Evolutionary conservation across 2,329 filamentous ascomycete species (phyloP), one percentile per base, ranked within the genome.

Genomic region (Pseudogymnoascus sp.): DNA sequence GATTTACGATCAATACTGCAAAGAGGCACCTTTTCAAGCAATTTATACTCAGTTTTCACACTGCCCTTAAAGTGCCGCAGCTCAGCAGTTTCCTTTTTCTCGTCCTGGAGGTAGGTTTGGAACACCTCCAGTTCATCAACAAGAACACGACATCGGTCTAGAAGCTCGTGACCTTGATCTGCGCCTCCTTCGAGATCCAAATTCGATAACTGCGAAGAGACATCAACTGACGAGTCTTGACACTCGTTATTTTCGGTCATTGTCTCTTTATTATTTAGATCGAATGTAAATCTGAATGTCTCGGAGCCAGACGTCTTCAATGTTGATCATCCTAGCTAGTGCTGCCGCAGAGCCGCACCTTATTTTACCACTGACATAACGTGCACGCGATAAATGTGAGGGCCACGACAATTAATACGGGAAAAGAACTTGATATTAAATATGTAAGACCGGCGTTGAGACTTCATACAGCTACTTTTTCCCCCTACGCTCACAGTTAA

Each of bases 11-110:
- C 18, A 26, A 60, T 38, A 30, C 12, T 30, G 33, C 23, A 39
- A 37, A 30, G 39, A 61, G 15, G 60, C 18, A 80, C 69, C 62
- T 74, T 78, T 62, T 78, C 71, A 41, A 82, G 65, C 38, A 73
- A 73, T 61, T 73, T 76, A 61, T 79, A 66, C 63, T 82, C 80
- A 1, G 77, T 72, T 38, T 74, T 68, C 3, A 82, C 68, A 13
- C 72, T 75, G 9, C 73, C 74, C 38, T 74, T 76, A 62, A 82
- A 78, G 26, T 75, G 73, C 9, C 78, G 74, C 52, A 79, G 67
- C 62, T 82, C 79, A 5, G 81, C 74, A 15, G 71, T 67, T 13
- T 77, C 75, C 60, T 75, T 75, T 33, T 74, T 75, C 38, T 73
- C 69, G n/a, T 69, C 57, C 34, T 69, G 68, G 41, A 80, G 67